A percentile compares a stretch with the other conserved stretches of the same genome.
Evolutionary conservation across 805 yeast genomes (phyloP).

Genomic region (Teunomyces tritomae): DNA sequence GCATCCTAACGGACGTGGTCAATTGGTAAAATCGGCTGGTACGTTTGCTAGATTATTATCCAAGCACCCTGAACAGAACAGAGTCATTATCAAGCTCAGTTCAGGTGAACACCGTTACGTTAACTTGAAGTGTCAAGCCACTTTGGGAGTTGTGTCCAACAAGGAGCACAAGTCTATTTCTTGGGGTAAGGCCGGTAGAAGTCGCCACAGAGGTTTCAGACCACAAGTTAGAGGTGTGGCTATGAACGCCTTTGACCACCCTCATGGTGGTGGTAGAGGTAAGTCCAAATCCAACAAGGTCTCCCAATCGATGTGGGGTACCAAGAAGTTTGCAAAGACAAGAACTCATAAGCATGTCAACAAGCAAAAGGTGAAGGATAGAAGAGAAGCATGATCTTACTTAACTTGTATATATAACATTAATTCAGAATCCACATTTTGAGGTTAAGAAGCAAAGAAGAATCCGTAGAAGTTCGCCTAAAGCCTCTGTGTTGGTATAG

Average conservation of each 20-base stretch:
- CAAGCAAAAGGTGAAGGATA: constrained; percentile 81
- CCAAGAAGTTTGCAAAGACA: constrained; percentile 90
- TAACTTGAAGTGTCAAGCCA: constrained; percentile 82
- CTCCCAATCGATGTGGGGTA: constrained; percentile 96
- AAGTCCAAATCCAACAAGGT: constrained; percentile 94
- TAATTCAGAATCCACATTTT: background rate
- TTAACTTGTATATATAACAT: constrained; percentile 1
- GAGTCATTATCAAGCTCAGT: constrained; percentile 78
- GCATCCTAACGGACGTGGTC: constrained; percentile 68
- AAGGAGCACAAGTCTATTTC: constrained; percentile 85
- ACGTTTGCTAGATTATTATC: constrained; percentile 85
- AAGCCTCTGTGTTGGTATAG: background rate
- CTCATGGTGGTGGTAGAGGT: constrained; percentile 99
- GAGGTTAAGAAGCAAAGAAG: background rate
- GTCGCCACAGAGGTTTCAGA: constrained; percentile 87
- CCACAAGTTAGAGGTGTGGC: constrained; percentile 98
- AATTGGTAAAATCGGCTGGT: constrained; percentile 92
- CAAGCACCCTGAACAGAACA: constrained; percentile 65
- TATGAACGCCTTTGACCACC: constrained; percentile 96
- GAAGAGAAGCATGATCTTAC: constrained; percentile 51
- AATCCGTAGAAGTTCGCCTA: constrained; percentile 7
- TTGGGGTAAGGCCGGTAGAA: constrained; percentile 96
- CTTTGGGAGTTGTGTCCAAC: constrained; percentile 90
- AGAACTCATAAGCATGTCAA: constrained; percentile 86
- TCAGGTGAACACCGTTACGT: constrained; percentile 94